Evolutionary conservation across 2,329 filamentous ascomycete genomes (phyloP), one percentile per base, ranked within the genome.

Genomic region (Microcera coccophila): DNA sequence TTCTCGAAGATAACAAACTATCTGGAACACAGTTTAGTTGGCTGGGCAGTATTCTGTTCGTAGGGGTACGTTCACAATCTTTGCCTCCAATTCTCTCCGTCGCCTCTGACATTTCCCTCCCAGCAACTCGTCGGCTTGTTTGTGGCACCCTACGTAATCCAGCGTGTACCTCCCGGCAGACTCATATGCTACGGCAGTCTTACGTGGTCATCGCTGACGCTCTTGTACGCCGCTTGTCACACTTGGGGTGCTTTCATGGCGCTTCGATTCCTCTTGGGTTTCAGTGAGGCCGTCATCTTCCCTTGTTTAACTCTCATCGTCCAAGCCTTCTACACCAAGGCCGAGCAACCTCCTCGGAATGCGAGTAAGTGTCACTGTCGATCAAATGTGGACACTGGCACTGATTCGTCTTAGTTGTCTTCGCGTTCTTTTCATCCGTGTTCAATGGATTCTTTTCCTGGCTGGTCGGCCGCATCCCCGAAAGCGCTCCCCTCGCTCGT

Each of bases 391-490:
- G 9, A 28, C 14, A 14, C 29, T 32, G n/a, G 15, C 8, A 26
- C 22, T 26, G 22, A 26, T 12, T 7, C 22, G 15, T 3, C 18
- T 5, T 11, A 50, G 48, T 50, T 33, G 48, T 50, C 14, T 42
- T 50, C 16, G 46, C 45, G 10, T 47, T 44, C 36, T 48, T 52
- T 15, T 47, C 48, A 0, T 54, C 50, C 24, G 44, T 56, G 17
- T 50, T 65, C 45, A 58, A 57, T 3, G 62, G 62, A 4, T 39
- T 64, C 24, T 43, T 66, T 38, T 58, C 56, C 19, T 68, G 62
- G 32, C 58, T 59, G 2, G 58, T 68, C 34, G 65, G 65, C 16
- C 57, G 61, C 29, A 62, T 55, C 29, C 48, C 58, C n/a, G 45
- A 61, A 16, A 54, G 46, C 8, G 43, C 50, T 5, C 50, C 52